Evolutionary conservation across 108 stramenopile genomes (phyloP).

Genomic region (Discostella stelligeroides): DNA sequence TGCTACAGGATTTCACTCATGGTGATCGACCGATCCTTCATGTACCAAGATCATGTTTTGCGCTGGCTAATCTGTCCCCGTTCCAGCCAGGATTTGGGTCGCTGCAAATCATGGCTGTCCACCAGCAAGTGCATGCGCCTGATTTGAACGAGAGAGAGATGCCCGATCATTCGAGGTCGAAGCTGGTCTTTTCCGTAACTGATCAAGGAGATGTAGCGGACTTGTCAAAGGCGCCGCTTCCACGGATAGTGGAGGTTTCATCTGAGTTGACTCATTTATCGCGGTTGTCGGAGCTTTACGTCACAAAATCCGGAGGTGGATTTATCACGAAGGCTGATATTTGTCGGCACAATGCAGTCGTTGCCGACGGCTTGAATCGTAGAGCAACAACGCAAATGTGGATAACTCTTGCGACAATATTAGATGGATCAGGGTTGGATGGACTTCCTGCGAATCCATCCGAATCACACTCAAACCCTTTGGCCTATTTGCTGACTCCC

Average conservation of each 20-base stretch:
- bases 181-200: constrained; percentile 64
- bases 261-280: constrained; percentile 82
- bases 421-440: constrained; percentile 63
- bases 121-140: constrained; percentile 67
- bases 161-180: constrained; percentile 14
- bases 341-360: constrained; percentile 70
- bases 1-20: constrained; percentile 73
- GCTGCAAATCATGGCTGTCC: constrained; percentile 73
- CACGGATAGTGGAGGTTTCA: constrained; percentile 59
- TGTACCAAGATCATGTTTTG: constrained; percentile 79
- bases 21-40: constrained; percentile 69
- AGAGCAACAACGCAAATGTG: constrained; percentile 76
- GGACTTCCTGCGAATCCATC: constrained; percentile 31
- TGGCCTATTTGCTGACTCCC: constrained; percentile 67
- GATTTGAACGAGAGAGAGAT: constrained; percentile 31
- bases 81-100: constrained; percentile 82
- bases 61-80: constrained; percentile 84
- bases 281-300: constrained; percentile 76
- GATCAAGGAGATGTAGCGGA: constrained; percentile 76
- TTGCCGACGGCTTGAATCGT: constrained; percentile 64
- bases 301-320: constrained; percentile 50
- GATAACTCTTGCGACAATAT: constrained; percentile 61
- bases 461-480: constrained; percentile 44
- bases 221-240: constrained; percentile 24
- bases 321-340: constrained; percentile 62